Evolutionary conservation across 2,329 filamentous ascomycete species (phyloP).

Genomic region (Knufia petricola): DNA sequence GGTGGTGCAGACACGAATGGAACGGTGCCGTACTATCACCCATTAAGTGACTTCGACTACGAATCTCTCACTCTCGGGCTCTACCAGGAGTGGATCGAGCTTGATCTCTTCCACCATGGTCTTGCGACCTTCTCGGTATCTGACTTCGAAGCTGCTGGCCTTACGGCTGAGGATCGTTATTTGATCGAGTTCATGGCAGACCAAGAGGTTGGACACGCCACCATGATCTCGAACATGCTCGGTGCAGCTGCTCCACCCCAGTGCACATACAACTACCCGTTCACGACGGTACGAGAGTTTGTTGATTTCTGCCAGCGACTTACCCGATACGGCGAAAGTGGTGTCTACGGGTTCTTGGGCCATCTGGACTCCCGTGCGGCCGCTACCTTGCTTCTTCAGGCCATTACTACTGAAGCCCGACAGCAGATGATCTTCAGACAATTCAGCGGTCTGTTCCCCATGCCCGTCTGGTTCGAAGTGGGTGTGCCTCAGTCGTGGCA

Average conservation of each 20-base stretch:
- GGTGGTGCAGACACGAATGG: constrained; percentile 24
- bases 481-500: constrained; percentile 77
- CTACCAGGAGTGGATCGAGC: constrained; percentile 77
- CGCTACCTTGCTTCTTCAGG: constrained; percentile 61
- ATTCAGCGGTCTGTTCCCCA: constrained; percentile 67
- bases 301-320: constrained; percentile 78
- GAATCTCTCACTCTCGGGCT: constrained; percentile 64
- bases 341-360: constrained; percentile 70
- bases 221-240: constrained; percentile 67
- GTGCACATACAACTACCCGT: constrained; percentile 76
- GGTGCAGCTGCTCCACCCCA: constrained; percentile 57
- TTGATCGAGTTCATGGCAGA: constrained; percentile 68
- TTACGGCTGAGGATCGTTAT: constrained; percentile 59
- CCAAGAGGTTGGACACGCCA: constrained; percentile 70
- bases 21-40: background rate
- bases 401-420: constrained; percentile 67
- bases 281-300: constrained; percentile 62
- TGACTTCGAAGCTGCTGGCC: constrained; percentile 61
- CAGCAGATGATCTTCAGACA: constrained; percentile 81
- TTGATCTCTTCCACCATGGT: constrained; percentile 72
- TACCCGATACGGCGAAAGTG: constrained; percentile 70
- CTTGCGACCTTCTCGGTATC: constrained; percentile 57
- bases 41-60: constrained; percentile 62
- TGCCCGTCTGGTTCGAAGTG: constrained; percentile 73
- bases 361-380: constrained; percentile 69